A percentile compares a stretch with the other conserved stretches of the same genome.
These are phyloP conservation scores for Rhodotorula sp. DNA, from an alignment of 1,284 basidiomycete genomes.

Conservation along the genomic window DNA sequence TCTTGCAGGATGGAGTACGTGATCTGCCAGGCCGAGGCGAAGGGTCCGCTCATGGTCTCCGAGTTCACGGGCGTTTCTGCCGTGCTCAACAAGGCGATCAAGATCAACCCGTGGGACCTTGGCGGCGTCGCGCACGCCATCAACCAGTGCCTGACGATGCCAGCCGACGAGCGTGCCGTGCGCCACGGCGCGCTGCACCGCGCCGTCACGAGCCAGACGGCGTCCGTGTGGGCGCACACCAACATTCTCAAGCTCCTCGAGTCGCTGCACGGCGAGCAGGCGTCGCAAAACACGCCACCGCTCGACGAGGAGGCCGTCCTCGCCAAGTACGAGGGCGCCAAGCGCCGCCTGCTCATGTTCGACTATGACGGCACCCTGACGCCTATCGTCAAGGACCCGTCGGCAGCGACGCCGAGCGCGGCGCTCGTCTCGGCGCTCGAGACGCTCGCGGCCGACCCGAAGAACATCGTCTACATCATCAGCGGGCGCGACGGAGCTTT, in stretches of 20 bases:
- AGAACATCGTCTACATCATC: slow-evolving; percentile 94
- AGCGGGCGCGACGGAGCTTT: slow-evolving; percentile 94
- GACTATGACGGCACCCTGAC: slow-evolving; percentile 98
- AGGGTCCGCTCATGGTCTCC: slow-evolving; percentile 84
- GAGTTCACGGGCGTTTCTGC: slow-evolving; percentile 98
- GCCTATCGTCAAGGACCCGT: slow-evolving; percentile 92
- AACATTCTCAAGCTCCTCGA: slow-evolving; percentile 85
- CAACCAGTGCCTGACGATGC: slow-evolving; percentile 82
- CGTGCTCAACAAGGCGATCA: slow-evolving; percentile 77
- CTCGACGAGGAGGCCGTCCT: slow-evolving; percentile 69
- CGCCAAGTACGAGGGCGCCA: slow-evolving; percentile 67
- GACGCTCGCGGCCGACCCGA: slow-evolving; percentile 71
- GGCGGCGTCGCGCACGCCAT: slow-evolving; percentile 92
- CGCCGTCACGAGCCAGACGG: slow-evolving; percentile 89
- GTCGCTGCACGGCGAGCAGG: slow-evolving; percentile 76
- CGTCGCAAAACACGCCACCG: slow-evolving; percentile 82
- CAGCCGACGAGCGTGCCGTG: slow-evolving; percentile 68
- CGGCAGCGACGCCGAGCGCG: slow-evolving; percentile 78
- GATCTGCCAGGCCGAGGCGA: slow-evolving; percentile 80
- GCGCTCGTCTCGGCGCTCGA: slow-evolving; percentile 74
- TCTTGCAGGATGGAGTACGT: slow-evolving; percentile 78
- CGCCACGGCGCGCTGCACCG: slow-evolving; percentile 80
- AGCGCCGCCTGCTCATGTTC: slow-evolving; percentile 87
- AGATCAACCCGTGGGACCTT: slow-evolving; percentile 86
- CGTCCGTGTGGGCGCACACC: slow-evolving; percentile 91